phyloP scores from a whole-genome alignment of 2,329 filamentous ascomycete species.

The Epichloe sylvatica region DNA sequence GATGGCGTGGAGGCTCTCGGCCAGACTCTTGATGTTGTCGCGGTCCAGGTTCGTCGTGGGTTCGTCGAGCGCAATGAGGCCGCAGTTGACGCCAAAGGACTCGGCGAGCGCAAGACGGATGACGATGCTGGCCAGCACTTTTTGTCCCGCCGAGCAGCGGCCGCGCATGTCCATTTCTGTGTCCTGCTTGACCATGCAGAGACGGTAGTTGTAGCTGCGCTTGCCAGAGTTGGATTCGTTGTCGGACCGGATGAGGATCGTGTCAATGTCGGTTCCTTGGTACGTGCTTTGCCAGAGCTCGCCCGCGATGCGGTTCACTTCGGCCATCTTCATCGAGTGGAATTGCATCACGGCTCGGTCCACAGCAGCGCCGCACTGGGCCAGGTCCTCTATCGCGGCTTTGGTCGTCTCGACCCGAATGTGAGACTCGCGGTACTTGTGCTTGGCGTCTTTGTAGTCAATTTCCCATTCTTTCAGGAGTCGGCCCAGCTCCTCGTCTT shows the following conservation, averaged over 20 bases:
- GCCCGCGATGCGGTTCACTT: slow-evolving; percentile 87
- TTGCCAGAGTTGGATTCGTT: slow-evolving; percentile 60
- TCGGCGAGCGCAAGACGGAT: slow-evolving; percentile 92
- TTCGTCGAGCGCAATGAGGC: slow-evolving; percentile 90
- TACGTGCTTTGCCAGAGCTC: slow-evolving; percentile 98
- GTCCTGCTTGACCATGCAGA: slow-evolving; percentile 95
- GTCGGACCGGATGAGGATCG: slow-evolving; percentile 87
- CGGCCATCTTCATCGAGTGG: slow-evolving; percentile 92
- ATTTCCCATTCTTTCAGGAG: slow-evolving; percentile 69
- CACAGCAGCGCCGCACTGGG: slow-evolving; percentile 66
- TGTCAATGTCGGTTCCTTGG: slow-evolving; percentile 93
- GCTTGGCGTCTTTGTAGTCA: slow-evolving; percentile 71
- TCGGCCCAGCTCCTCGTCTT: slow-evolving; percentile 64
- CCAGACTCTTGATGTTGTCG: slow-evolving; percentile 86
- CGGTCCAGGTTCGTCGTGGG: slow-evolving; percentile 92
- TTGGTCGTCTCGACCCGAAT: slow-evolving; percentile 86
- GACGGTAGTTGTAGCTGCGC: slow-evolving; percentile 88
- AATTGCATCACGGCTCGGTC: slow-evolving; percentile 98
- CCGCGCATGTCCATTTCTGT: slow-evolving; percentile 99
- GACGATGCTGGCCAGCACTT: slow-evolving; percentile 92
- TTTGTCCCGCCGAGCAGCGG: slow-evolving; percentile 90
- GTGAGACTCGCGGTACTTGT: slow-evolving; percentile 72
- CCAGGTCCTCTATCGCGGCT: slow-evolving; percentile 81
- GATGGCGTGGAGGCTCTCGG: slow-evolving; percentile 71
- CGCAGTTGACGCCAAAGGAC: slow-evolving; percentile 91